phyloP scores from a whole-genome alignment of 2,329 filamentous ascomycete species.

The Trichoderma citrinoviride region DNA sequence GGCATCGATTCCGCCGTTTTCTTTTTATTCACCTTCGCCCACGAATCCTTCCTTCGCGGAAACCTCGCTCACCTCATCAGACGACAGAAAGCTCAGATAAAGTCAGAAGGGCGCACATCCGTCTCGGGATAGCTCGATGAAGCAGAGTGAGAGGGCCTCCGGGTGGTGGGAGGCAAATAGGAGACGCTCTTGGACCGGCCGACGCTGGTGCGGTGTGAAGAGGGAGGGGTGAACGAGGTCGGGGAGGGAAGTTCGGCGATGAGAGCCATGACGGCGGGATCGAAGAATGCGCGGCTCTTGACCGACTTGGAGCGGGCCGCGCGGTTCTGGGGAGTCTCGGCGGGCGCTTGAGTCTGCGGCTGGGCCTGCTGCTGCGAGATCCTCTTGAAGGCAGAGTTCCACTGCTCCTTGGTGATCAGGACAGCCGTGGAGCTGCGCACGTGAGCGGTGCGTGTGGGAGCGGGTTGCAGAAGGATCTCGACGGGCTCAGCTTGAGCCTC shows the following conservation, averaged over 20 bases:
- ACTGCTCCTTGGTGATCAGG: conserved; percentile 19
- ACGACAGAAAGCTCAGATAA: background rate
- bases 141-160: background rate
- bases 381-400: conserved; percentile 13
- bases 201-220: background rate
- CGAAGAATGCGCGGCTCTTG: conserved; percentile 17
- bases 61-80: background rate
- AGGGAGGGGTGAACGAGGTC: background rate
- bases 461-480: background rate
- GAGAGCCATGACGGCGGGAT: conserved; percentile 17
- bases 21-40: too few species aligned
- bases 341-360: background rate
- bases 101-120: background rate
- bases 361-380: background rate
- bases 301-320: conserved; percentile 1
- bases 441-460: background rate
- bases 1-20: background rate
- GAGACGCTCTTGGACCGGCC: conserved; percentile 15
- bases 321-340: background rate
- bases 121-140: background rate
- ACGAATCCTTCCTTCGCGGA: background rate
- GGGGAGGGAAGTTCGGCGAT: conserved; percentile 9
- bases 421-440: conserved; percentile 3
- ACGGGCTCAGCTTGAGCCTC: background rate
- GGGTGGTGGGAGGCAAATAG: background rate